Percentiles rank a stretch among this genome's conserved stretches.
phyloP scores from a whole-genome alignment of 345 rosid genomes.

The Brassica cretica region DNA sequence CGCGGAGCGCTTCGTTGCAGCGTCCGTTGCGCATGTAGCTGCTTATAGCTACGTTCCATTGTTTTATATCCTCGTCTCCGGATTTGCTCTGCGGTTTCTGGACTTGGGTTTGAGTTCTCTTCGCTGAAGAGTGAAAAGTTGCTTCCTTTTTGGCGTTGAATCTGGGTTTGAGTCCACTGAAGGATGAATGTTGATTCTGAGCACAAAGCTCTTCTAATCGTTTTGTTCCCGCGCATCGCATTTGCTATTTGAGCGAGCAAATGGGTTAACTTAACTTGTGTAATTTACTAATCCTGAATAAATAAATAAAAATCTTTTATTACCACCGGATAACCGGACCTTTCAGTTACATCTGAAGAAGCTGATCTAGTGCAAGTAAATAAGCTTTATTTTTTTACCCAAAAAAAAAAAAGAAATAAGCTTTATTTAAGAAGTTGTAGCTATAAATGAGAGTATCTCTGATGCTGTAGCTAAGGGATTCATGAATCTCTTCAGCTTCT shows the following conservation, averaged over 20 bases:
- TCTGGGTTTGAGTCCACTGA: conserved; percentile 10
- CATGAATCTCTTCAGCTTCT: too few species aligned
- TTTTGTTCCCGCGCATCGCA: conserved; percentile 24
- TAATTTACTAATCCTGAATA: too few species aligned
- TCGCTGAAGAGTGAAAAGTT: conserved; percentile 39
- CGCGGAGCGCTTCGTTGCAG: background rate
- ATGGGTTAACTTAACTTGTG: too few species aligned
- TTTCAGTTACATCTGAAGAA: background rate
- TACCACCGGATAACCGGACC: background rate
- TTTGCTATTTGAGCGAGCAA: background rate
- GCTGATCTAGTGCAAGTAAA: too few species aligned
- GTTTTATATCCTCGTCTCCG: conserved; percentile 34
- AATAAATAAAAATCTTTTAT: background rate
- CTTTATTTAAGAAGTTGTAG: too few species aligned
- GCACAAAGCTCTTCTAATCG: background rate
- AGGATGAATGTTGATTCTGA: background rate
- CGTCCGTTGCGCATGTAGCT: conserved; percentile 1
- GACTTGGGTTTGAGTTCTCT: conserved; percentile 34
- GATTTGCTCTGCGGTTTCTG: conserved; percentile 23
- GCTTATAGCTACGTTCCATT: conserved; percentile 46
- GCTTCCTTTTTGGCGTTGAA: background rate
- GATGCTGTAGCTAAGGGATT: too few species aligned
- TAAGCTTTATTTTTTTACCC: too few species aligned
- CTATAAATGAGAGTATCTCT: too few species aligned
- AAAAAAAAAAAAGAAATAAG: too few species aligned